Evolutionary conservation across 148 eudicot species (phyloP).

Genomic region (Talinum fruticosum): DNA sequence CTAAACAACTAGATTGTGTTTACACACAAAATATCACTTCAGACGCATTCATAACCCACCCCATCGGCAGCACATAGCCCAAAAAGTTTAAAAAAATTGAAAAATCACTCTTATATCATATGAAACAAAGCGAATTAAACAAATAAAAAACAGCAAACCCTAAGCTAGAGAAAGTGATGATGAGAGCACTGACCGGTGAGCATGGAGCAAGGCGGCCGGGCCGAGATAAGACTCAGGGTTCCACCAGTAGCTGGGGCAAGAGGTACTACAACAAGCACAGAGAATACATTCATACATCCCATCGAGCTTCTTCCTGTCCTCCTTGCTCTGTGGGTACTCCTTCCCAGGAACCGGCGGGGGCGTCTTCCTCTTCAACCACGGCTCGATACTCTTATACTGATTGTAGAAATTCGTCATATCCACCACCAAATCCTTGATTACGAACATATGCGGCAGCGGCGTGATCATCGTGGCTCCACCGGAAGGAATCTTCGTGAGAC

Average conservation of each 20-base stretch:
- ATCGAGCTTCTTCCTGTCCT: slow-evolving; percentile 88
- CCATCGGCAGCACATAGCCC: background rate
- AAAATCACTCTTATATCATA: no score
- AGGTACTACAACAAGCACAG: slow-evolving; percentile 92
- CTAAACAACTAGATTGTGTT: no score
- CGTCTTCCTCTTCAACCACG: slow-evolving; percentile 93
- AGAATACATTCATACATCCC: slow-evolving; percentile 98
- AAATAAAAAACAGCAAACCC: background rate
- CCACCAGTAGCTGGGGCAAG: slow-evolving; percentile 99
- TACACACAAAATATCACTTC: no score
- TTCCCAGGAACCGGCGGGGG: slow-evolving; percentile 49
- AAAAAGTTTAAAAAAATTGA: no score
- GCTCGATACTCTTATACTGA: slow-evolving; percentile 96
- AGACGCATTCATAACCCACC: background rate
- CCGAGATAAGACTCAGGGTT: slow-evolving; percentile 93
- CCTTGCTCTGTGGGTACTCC: slow-evolving; percentile 75
- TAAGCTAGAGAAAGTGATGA: background rate
- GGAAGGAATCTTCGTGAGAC: slow-evolving; percentile 64
- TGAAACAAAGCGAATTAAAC: background rate
- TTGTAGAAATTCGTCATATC: slow-evolving; percentile 96
- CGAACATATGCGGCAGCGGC: slow-evolving; percentile 96
- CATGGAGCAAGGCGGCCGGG: slow-evolving; percentile 96
- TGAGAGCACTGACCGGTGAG: slow-evolving; percentile 57
- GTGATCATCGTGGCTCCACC: slow-evolving; percentile 39
- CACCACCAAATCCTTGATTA: slow-evolving; percentile 92